A percentile compares a stretch with the other conserved stretches of the same genome.
Conservation (phyloP, 345 rosid species). For the Populus deltoides region DNA sequence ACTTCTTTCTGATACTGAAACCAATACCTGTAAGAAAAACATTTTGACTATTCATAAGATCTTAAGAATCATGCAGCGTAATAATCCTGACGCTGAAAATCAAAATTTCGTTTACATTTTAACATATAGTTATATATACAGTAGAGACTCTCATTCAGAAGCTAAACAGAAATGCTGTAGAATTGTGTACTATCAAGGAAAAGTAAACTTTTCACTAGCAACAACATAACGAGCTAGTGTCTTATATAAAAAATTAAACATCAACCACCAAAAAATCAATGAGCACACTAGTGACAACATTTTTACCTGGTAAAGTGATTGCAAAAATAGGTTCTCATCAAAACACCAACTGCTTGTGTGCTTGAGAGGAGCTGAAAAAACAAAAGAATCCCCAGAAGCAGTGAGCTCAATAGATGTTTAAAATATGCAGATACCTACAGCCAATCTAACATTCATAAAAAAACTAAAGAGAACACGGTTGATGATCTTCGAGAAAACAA, state of each 20-base stretch:
- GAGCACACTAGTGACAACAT: too few relatives aligned
- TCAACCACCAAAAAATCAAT: not conserved
- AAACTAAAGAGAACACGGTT: not conserved
- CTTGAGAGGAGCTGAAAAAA: conserved; percentile 45
- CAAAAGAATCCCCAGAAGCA: conserved; percentile 6
- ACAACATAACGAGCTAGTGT: not conserved
- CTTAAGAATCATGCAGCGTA: not conserved
- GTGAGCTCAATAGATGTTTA: conserved; percentile 4
- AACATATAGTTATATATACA: not conserved
- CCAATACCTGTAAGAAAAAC: conserved; percentile 56
- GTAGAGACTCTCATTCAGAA: conserved; percentile 3
- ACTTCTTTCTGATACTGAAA: conserved; percentile 54
- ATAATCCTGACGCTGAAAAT: not conserved
- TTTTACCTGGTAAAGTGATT: conserved; percentile 84
- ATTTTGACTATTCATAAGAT: not conserved
- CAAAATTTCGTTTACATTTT: not conserved
- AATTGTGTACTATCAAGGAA: not conserved
- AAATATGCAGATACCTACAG: not conserved
- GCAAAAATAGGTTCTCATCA: conserved; percentile 71
- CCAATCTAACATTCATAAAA: not conserved
- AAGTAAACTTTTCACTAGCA: not conserved
- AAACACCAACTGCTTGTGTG: conserved; percentile 69
- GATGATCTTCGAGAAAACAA: not conserved
- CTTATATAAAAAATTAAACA: not conserved
- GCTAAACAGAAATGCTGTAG: not conserved